phyloP scores from a whole-genome alignment of 108 stramenopile species.

The Skeletonema potamos region DNA sequence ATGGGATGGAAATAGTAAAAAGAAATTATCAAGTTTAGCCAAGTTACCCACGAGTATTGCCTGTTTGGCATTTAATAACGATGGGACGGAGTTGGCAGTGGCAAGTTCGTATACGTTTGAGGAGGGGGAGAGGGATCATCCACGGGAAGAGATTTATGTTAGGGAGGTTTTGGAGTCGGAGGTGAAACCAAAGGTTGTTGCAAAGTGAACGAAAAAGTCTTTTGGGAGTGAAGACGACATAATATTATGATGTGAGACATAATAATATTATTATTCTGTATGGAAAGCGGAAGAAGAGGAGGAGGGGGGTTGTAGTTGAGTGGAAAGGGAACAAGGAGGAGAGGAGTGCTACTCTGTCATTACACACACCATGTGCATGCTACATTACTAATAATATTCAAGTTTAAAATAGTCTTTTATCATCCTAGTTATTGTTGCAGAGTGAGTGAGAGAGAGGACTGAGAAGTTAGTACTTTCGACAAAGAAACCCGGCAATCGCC shows the following conservation, averaged over 20 bases:
- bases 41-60: conserved; percentile 87
- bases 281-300: too few relatives aligned
- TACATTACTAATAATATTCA: neutral
- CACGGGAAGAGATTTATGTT: conserved; percentile 86
- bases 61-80: conserved; percentile 81
- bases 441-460: too few relatives aligned
- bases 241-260: too few relatives aligned
- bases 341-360: neutral
- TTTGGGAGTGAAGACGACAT: neutral
- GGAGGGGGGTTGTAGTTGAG: neutral
- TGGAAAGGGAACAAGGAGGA: too few relatives aligned
- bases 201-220: conserved; percentile 6
- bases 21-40: conserved; percentile 64
- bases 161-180: conserved; percentile 74
- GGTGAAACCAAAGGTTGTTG: conserved; percentile 28
- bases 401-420: neutral
- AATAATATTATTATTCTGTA: neutral
- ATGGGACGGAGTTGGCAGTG: conserved; percentile 86
- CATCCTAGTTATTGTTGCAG: too few relatives aligned
- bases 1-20: conserved; percentile 95
- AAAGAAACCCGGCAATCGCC: neutral
- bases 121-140: conserved; percentile 95
- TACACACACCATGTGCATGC: neutral
- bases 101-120: conserved; percentile 96
- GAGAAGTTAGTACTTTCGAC: too few relatives aligned